Evolutionary conservation across 2,329 filamentous ascomycete genomes (phyloP).

Genomic region (Penicillium sp.): DNA sequence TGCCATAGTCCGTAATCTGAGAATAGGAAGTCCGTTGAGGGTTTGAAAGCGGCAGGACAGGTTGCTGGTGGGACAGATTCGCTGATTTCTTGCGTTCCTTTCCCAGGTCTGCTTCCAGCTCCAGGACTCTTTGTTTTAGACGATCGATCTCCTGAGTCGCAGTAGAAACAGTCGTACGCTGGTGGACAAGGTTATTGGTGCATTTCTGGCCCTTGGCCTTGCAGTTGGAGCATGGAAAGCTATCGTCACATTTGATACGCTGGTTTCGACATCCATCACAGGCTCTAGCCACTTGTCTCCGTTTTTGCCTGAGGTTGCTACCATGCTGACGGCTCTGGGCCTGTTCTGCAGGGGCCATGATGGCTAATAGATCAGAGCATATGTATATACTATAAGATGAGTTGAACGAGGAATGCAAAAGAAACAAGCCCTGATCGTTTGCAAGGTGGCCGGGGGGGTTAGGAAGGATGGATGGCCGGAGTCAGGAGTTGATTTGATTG

Average conservation of each 20-base stretch:
- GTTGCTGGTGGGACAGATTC: neutral
- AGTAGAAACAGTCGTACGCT: neutral
- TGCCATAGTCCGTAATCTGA: neutral
- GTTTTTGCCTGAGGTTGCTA: neutral
- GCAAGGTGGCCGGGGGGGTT: too few relatives aligned
- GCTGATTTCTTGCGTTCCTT: neutral
- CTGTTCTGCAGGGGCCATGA: too few relatives aligned
- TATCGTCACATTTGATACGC: slow-evolving; percentile 13
- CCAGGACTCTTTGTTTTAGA: slow-evolving; percentile 10
- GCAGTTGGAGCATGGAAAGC: slow-evolving; percentile 9
- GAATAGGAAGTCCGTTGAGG: neutral
- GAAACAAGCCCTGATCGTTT: too few relatives aligned
- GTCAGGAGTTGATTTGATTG: too few relatives aligned
- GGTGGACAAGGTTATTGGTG: neutral
- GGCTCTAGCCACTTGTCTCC: slow-evolving; percentile 11
- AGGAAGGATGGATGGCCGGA: too few relatives aligned
- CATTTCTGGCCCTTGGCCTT: neutral
- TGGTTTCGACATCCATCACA: slow-evolving; percentile 12
- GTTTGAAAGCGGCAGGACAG: neutral
- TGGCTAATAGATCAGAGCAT: too few relatives aligned
- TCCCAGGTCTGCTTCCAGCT: slow-evolving; percentile 7
- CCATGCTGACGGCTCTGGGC: too few relatives aligned
- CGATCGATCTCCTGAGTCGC: neutral
- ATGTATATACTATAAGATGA: too few relatives aligned
- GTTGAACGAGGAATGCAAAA: too few relatives aligned